phyloP scores from a whole-genome alignment of 306 rosid species.

The Quercus berberidifolia region DNA sequence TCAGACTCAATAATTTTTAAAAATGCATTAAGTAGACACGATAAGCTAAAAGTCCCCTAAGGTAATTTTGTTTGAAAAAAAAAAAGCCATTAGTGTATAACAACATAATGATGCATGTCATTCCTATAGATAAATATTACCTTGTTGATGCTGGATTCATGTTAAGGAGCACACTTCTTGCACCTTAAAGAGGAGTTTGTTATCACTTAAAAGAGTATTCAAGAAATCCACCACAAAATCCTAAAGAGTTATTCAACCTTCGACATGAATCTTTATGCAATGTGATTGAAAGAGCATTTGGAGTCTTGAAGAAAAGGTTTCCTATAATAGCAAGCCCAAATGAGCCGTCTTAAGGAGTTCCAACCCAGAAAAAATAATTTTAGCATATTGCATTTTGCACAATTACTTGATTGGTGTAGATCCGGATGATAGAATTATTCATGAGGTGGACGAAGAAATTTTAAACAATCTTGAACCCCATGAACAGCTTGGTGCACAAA shows the following conservation, averaged over 20 bases:
- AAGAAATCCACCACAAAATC: neutral
- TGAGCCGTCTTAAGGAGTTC: neutral
- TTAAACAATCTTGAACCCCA: neutral
- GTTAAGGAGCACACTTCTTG: neutral
- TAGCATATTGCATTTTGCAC: neutral
- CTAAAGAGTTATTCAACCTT: neutral
- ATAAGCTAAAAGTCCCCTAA: neutral
- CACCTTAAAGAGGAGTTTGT: neutral
- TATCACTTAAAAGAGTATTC: neutral
- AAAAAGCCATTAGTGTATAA: neutral
- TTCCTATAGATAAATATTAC: neutral
- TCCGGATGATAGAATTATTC: neutral
- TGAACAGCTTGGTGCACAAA: neutral
- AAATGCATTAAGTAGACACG: neutral
- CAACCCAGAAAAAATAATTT: neutral
- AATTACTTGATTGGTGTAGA: neutral
- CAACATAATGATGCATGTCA: neutral
- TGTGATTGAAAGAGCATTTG: conserved; percentile 2
- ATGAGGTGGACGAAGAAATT: neutral
- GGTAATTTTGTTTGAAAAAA: neutral
- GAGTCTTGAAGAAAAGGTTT: conserved; percentile 9
- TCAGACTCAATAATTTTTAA: conserved; percentile 5
- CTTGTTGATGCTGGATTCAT: neutral
- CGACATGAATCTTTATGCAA: neutral
- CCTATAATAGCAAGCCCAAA: neutral